Evolutionary conservation across 306 rosid species (phyloP), one percentile per base, ranked within the genome.

Genomic region (Vigna mungo): DNA sequence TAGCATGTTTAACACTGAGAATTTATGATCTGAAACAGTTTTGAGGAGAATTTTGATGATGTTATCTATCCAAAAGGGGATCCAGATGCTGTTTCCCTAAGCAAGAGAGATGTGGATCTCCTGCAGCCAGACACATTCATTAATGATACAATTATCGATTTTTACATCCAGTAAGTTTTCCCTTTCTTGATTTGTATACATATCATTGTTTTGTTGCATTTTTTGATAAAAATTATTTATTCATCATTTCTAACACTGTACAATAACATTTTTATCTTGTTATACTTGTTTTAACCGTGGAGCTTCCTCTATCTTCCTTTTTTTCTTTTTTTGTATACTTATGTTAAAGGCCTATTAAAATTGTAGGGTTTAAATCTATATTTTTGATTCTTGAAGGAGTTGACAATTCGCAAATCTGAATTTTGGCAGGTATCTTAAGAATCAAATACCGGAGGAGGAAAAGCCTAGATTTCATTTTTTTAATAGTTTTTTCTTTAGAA

Each of bases 401-500:
- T 52, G 47, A 80, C 82, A 49, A 25, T 73, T 17, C 12, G 23
- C 43, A 39, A 46, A 53, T 72, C 20, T 69, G 63, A 55, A 51
- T 56, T 56, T 82, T 79, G 55, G 78, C 87, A 94, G 98, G 87
- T 89, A 92, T 83, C 80, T 94, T 80, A 89, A 92, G 89, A 92
- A 86, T 84, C 96, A 81, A 79, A 89, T 94, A 81, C 88, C 73
- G 74, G 85, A 84, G 21, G 84, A 89, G 88, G 90, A 94, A 64
- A 88, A 83, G 67, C 88, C 85, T 68, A 89, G 93, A 72, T 92
- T 81, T 84, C 94, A 94, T 87, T 94, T 94, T 75, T 94, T 92
- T 76, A 94, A 92, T 84, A 94, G 98, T 82, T 94, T 94, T 82
- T 94, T 94, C 98, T 94, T 94, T 68, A 87, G 97, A 62, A 94